These are phyloP conservation scores for Tuber melanosporum DNA, from an alignment of 495 filamentous ascomycete species.

Conservation along the genomic window DNA sequence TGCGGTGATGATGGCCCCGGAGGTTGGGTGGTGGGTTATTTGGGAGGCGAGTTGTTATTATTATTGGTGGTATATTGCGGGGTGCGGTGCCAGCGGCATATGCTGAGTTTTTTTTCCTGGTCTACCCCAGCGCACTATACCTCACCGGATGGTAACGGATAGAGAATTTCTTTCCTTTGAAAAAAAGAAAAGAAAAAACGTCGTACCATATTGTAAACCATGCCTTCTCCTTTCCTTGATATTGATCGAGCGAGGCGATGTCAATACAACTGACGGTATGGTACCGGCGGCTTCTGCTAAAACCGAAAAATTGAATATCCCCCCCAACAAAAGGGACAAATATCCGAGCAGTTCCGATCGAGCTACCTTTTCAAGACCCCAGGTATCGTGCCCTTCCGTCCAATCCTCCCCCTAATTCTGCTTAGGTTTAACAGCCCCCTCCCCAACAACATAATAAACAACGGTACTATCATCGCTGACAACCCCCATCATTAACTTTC, in stretches of 20 bases:
- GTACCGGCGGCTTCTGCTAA: not conserved
- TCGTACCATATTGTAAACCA: not conserved
- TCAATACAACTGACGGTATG: not conserved
- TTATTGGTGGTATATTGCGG: not conserved
- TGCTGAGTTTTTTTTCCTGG: not conserved
- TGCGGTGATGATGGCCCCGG: not conserved
- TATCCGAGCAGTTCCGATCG: not conserved
- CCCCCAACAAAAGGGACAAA: not conserved
- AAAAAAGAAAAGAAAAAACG: not conserved
- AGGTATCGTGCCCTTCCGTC: not conserved
- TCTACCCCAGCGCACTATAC: not conserved
- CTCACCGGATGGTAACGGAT: not conserved
- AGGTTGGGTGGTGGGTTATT: not conserved
- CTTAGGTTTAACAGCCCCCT: constrained; percentile 90
- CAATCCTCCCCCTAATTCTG: constrained; percentile 59
- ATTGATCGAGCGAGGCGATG: not conserved
- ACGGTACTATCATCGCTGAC: constrained; percentile 85
- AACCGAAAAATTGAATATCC: not conserved
- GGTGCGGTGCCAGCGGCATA: not conserved
- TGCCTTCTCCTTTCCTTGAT: not conserved
- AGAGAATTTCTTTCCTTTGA: not conserved
- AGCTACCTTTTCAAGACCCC: not conserved
- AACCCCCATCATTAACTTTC: constrained; percentile 74
- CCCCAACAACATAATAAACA: constrained; percentile 90
- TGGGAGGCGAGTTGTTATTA: not conserved